Base-by-base conservation (phyloP, 1,284 basidiomycete species). In the Apiotrichum akiyoshidainum region DNA sequence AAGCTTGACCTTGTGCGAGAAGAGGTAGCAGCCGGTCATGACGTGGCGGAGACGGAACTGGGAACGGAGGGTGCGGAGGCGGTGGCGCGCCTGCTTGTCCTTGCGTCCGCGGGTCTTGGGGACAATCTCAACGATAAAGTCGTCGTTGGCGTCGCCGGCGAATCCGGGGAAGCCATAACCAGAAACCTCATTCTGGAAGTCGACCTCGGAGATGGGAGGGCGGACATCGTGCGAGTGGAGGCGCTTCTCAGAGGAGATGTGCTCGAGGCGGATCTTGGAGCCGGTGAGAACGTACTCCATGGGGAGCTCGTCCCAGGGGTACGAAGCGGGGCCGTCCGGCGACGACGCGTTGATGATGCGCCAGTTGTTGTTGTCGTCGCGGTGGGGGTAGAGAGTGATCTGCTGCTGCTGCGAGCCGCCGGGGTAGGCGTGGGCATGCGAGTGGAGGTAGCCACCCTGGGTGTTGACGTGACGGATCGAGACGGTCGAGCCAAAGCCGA, bases 101-200 rank as follows among this genome's bases (percentile, higher is more conserved):
- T 81, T 78, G 54, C 78, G 82, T 68, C 74, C 75, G 37, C 73
- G 63, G 4, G 73, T 75, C 54, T 70, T 58, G 17, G 64, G 80
- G 37, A 88, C 86, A 56, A 99, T 92, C 78, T 98, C 94, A 47
- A 99, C 83, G 62, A 89, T 81, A 86, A 93, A 99, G 75, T 98
- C 92, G 75, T 99, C 95, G 75, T 99, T 98, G 54, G 86, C 84
- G 72, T 98, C 95, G 26, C 78, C 78, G 22, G 67, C 71, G 54
- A 78, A 78, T 6, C 75, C 73, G 26, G 13, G 80, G 80, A 90
- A 87, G 4, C 96, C 96, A 70, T 99, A 99, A 1, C 82, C 92
- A 1, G 93, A 95, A 0, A 98, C 94, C 75, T 99, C 96, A 72
- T 98, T 95, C 81, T 99, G 96, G 82, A 97, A 99, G 68, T 99